phyloP scores from a whole-genome alignment of 768 basidiomycete genomes.

The Boletus rex-veris region DNA sequence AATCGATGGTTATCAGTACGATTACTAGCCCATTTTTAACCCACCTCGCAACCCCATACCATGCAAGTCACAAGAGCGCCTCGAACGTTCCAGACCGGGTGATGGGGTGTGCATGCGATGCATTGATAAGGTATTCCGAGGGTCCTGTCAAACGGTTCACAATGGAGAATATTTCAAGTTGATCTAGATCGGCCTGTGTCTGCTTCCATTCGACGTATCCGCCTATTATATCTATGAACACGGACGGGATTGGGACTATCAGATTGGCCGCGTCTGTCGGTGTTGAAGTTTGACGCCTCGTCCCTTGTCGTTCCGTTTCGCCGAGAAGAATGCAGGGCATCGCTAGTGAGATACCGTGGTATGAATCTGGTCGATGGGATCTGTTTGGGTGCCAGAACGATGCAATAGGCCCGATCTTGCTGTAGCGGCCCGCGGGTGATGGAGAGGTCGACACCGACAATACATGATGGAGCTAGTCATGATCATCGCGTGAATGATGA shows the following conservation, averaged over 20 bases:
- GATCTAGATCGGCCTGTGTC: constrained; percentile 1
- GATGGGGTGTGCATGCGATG: background rate
- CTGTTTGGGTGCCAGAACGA: background rate
- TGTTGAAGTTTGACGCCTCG: too few species aligned
- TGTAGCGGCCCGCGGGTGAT: background rate
- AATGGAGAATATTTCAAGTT: background rate
- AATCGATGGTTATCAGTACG: background rate
- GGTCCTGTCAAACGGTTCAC: background rate
- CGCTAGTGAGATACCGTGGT: background rate
- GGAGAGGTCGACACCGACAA: background rate
- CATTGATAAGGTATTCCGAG: background rate
- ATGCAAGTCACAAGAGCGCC: background rate
- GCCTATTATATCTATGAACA: background rate
- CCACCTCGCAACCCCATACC: background rate
- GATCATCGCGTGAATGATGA: too few species aligned
- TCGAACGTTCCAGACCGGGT: constrained; percentile 8
- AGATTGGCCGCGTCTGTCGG: background rate
- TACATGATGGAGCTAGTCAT: too few species aligned
- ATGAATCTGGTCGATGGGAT: background rate
- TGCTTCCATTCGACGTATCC: background rate
- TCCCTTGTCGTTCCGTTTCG: too few species aligned
- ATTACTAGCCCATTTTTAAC: background rate
- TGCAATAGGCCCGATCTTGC: background rate
- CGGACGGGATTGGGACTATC: background rate
- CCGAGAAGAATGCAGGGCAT: too few species aligned